Evolutionary conservation across 129 eudicot genomes (phyloP).

Genomic region (Flaveria robusta): DNA sequence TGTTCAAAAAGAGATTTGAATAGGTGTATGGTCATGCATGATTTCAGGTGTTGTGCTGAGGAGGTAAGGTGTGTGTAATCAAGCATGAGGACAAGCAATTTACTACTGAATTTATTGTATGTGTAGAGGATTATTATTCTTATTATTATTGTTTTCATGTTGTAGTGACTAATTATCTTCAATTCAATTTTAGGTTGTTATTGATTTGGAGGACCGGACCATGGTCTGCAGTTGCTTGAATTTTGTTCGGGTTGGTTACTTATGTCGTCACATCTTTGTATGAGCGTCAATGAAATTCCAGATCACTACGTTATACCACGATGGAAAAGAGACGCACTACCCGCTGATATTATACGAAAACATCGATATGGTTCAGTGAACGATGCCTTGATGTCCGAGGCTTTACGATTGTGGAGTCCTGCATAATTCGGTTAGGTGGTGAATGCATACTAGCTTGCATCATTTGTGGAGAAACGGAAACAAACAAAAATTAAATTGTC

Average conservation of each 20-base stretch:
- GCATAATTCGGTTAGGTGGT: neutral
- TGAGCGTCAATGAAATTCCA: neutral
- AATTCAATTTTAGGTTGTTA: neutral
- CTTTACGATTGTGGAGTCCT: neutral
- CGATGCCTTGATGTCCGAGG: neutral
- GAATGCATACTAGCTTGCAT: neutral
- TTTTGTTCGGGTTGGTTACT: neutral
- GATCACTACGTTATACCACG: neutral
- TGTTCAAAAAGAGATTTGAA: neutral
- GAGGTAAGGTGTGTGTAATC: neutral
- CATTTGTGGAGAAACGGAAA: neutral
- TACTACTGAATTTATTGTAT: neutral
- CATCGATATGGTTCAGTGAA: neutral
- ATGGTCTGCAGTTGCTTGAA: conserved; percentile 13
- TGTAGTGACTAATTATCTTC: too few relatives aligned
- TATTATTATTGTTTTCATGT: too few relatives aligned
- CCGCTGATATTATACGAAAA: neutral
- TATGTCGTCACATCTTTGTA: conserved; percentile 2
- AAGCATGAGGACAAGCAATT: neutral
- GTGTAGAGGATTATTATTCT: neutral
- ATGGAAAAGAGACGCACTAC: neutral
- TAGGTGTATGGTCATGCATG: neutral
- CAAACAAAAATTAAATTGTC: neutral
- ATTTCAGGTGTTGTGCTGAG: neutral
- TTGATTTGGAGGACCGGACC: neutral